Evolutionary conservation across 1,284 basidiomycete genomes (phyloP).

Genomic region (Tylopilus sp.): DNA sequence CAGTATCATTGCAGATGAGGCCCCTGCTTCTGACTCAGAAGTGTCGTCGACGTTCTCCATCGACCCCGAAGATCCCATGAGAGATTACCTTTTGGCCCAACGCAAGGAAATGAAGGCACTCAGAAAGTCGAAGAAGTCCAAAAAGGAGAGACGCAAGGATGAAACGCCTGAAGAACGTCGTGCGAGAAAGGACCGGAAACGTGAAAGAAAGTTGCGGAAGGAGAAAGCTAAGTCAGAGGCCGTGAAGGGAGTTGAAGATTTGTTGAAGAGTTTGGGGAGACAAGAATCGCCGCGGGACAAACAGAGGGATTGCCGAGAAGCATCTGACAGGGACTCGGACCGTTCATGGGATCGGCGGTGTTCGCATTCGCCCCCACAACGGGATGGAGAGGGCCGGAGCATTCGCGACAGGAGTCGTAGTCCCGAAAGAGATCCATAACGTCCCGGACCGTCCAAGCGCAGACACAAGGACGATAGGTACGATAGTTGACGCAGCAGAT

Average conservation of each 20-base stretch:
- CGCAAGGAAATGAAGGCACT: slow-evolving; percentile 63
- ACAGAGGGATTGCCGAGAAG: slow-evolving; percentile 5
- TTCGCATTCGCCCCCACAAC: slow-evolving; percentile 15
- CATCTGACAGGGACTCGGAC: slow-evolving; percentile 13
- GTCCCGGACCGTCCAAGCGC: neutral
- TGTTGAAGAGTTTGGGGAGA: slow-evolving; percentile 36
- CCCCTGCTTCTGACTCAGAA: slow-evolving; percentile 57
- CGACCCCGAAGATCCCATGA: slow-evolving; percentile 98
- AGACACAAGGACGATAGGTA: slow-evolving; percentile 5
- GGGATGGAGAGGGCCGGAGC: slow-evolving; percentile 6
- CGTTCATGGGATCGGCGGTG: slow-evolving; percentile 8
- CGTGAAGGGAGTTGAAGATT: slow-evolving; percentile 42
- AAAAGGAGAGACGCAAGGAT: slow-evolving; percentile 57
- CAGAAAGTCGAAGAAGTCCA: slow-evolving; percentile 58
- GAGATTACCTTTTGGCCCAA: slow-evolving; percentile 76
- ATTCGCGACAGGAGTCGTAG: slow-evolving; percentile 14
- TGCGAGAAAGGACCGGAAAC: slow-evolving; percentile 65
- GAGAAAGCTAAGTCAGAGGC: slow-evolving; percentile 40
- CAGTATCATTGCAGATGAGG: slow-evolving; percentile 41
- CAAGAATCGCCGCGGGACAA: slow-evolving; percentile 12
- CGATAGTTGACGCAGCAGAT: slow-evolving; percentile 1
- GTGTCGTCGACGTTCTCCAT: slow-evolving; percentile 67
- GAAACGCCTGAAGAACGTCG: slow-evolving; percentile 77
- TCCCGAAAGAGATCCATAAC: slow-evolving; percentile 15
- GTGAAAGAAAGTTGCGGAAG: slow-evolving; percentile 53